Evolutionary conservation across 225 moss, liverwort and hornwort genomes (phyloP).

Genomic region (Lunularia cruciata): DNA sequence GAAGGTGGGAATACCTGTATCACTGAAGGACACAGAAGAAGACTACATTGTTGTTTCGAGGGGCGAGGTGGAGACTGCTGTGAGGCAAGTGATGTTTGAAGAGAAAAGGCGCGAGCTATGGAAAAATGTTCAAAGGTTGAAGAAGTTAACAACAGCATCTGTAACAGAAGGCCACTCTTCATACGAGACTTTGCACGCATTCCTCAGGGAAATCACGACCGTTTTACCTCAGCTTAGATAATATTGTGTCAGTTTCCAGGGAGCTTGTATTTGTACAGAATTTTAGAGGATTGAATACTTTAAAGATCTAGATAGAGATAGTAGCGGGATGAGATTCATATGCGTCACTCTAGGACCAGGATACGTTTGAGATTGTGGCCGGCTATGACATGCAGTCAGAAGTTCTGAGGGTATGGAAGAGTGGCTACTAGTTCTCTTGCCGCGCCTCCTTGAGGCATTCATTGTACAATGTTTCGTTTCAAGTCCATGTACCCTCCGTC

Average conservation of each 20-base stretch:
- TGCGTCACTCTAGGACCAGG: constrained; percentile 1
- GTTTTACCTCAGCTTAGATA: constrained; percentile 10
- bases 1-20: constrained; percentile 33
- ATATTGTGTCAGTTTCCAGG: neutral
- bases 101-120: constrained; percentile 14
- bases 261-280: neutral
- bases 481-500: too few species aligned
- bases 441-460: too few species aligned
- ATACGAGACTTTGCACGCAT: constrained; percentile 24
- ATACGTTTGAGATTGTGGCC: neutral
- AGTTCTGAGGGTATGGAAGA: neutral
- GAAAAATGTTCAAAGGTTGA: constrained; percentile 26
- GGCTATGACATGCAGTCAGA: neutral
- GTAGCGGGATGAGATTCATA: neutral
- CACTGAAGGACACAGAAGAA: constrained; percentile 3
- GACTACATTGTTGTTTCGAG: constrained; percentile 20
- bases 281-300: neutral
- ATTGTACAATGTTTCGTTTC: too few species aligned
- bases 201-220: constrained; percentile 26
- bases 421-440: constrained; percentile 1
- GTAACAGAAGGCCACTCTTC: constrained; percentile 39
- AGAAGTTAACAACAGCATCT: constrained; percentile 15
- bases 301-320: neutral
- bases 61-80: constrained; percentile 21
- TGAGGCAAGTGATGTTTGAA: constrained; percentile 26